Evolutionary conservation across 108 stramenopile genomes (phyloP).

Genomic region (Pelagomonas calceolata): DNA sequence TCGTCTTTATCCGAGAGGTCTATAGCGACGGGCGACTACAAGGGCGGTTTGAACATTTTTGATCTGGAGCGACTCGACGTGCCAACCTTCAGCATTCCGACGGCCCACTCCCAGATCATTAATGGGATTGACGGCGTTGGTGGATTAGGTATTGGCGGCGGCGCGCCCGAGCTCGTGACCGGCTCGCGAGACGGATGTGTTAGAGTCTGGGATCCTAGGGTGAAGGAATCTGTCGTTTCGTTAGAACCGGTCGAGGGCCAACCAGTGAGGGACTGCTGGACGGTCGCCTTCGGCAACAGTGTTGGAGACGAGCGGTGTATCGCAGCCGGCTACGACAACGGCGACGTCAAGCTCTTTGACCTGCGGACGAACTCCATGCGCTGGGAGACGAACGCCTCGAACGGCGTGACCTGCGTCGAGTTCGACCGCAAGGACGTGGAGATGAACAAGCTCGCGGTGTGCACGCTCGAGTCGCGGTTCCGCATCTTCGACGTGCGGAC

Average conservation of each 20-base stretch:
- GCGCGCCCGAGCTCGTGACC: constrained; percentile 73
- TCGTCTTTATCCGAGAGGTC: constrained; percentile 52
- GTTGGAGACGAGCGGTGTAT: constrained; percentile 66
- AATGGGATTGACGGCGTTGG: constrained; percentile 73
- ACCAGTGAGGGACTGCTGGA: constrained; percentile 67
- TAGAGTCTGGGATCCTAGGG: constrained; percentile 66
- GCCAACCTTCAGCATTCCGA: constrained; percentile 40
- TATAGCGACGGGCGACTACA: constrained; percentile 61
- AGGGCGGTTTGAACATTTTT: constrained; percentile 37
- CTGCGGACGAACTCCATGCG: constrained; percentile 51
- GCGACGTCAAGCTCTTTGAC: constrained; percentile 76
- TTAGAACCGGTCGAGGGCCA: constrained; percentile 57
- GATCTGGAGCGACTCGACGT: constrained; percentile 31
- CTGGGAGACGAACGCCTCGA: constrained; percentile 67
- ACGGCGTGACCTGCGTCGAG: constrained; percentile 69
- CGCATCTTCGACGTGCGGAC: constrained; percentile 63
- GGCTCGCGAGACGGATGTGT: constrained; percentile 76
- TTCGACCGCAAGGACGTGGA: constrained; percentile 77
- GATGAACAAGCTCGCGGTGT: constrained; percentile 76
- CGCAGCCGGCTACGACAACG: constrained; percentile 76
- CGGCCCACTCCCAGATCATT: constrained; percentile 54
- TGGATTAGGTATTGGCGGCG: constrained; percentile 45
- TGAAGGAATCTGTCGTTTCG: constrained; percentile 47
- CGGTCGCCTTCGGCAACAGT: constrained; percentile 68
- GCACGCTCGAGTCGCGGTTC: constrained; percentile 74